Conservation (phyloP, 305 asterid genomes). For the Stenogyne calaminthoides region DNA sequence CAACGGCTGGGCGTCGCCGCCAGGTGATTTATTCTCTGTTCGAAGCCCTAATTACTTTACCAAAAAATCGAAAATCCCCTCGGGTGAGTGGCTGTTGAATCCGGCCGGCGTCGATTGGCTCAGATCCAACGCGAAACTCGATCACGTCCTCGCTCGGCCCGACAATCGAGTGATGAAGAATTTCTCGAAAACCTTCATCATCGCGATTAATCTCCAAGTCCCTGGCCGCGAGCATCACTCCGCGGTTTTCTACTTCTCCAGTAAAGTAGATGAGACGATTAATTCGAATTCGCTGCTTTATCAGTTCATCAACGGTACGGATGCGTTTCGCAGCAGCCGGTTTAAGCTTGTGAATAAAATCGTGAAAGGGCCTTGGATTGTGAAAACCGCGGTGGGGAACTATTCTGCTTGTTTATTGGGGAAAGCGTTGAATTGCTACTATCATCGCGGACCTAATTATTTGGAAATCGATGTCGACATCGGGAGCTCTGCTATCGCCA, state of each 20-base stretch:
- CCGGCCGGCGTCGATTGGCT: conserved; percentile 97
- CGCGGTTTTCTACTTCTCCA: conserved; percentile 80
- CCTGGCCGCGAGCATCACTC: conserved; percentile 92
- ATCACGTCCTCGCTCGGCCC: conserved; percentile 71
- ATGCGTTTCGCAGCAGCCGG: conserved; percentile 67
- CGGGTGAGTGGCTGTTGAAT: conserved; percentile 68
- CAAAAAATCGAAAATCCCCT: conserved; percentile 58
- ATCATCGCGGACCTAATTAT: conserved; percentile 66
- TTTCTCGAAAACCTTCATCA: conserved; percentile 51
- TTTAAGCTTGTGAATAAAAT: conserved; percentile 86
- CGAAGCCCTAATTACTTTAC: conserved; percentile 80
- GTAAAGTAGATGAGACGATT: conserved; percentile 49
- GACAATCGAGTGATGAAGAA: conserved; percentile 72
- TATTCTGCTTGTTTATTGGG: conserved; percentile 89
- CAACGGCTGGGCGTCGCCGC: conserved; percentile 98
- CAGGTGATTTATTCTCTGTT: conserved; percentile 67
- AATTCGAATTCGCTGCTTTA: conserved; percentile 55
- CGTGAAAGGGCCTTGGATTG: conserved; percentile 94
- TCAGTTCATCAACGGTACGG: conserved; percentile 75
- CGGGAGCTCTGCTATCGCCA: conserved; percentile 88
- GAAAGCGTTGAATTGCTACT: conserved; percentile 72
- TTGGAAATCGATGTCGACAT: conserved; percentile 89
- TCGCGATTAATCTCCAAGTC: conserved; percentile 84
- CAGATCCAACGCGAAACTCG: conserved; percentile 77
- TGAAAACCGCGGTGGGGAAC: conserved; percentile 82